Conservation (phyloP, 2,329 filamentous ascomycete genomes). For the Blumeria hordei region DNA sequence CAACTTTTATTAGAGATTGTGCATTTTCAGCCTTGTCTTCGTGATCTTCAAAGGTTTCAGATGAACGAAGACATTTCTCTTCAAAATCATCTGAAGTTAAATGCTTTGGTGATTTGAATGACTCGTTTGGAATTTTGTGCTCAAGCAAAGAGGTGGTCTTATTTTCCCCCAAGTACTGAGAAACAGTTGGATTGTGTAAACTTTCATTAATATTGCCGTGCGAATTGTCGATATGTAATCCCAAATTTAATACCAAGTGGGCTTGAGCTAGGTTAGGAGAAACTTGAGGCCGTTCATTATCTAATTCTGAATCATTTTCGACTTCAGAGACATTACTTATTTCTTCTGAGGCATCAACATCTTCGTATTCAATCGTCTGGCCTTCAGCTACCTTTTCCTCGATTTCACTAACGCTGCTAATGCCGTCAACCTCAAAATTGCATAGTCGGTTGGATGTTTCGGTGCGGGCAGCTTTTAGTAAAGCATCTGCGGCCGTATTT, state of each 20-base stretch:
- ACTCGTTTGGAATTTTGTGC: constrained; percentile 14
- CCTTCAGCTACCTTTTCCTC: constrained; percentile 56
- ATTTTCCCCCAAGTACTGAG: constrained; percentile 15
- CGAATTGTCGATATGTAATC: constrained; percentile 25
- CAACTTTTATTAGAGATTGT: constrained; percentile 8
- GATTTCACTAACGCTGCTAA: constrained; percentile 82
- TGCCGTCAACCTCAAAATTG: constrained; percentile 39
- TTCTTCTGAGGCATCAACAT: constrained; percentile 14
- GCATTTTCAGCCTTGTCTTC: constrained; percentile 10
- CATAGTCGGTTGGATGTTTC: constrained; percentile 8
- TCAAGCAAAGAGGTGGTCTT: background rate
- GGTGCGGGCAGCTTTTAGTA: constrained; percentile 11
- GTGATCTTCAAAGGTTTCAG: constrained; percentile 16
- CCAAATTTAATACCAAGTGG: constrained; percentile 34
- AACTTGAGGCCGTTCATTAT: constrained; percentile 78
- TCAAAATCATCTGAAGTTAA: constrained; percentile 19
- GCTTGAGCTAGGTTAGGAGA: constrained; percentile 46
- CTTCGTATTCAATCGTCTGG: constrained; percentile 10
- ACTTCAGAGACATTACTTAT: constrained; percentile 22
- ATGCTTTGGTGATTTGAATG: constrained; percentile 14
- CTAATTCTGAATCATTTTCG: constrained; percentile 58
- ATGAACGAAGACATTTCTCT: constrained; percentile 10
- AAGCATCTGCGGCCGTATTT: constrained; percentile 10
- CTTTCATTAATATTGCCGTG: constrained; percentile 56
- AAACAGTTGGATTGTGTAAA: constrained; percentile 33